Evolutionary conservation across 805 yeast species (phyloP), one percentile per base, ranked within the genome.

Genomic region (Ogataea sp.): DNA sequence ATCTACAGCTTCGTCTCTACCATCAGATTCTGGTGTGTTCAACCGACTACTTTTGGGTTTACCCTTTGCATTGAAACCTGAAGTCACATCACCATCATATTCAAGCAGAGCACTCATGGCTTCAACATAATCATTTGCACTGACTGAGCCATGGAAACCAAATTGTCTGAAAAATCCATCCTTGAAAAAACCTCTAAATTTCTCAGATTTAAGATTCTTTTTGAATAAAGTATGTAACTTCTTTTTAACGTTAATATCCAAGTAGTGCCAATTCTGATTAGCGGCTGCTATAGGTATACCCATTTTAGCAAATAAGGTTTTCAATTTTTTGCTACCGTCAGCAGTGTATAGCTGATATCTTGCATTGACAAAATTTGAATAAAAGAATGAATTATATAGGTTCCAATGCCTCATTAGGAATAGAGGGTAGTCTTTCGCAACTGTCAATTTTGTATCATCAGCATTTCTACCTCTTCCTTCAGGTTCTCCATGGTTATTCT

Each of bases 101-200:
- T 93, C 97, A 20, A 93, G 62, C 39, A 90, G 58, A 2, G 97
- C 96, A 3, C 88, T 75, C 8, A 93, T 63, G 0, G 96, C 75
- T 53, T 93, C 97, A 3, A 85, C 96, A 53, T 83, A 87, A 57
- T 93, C 99, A 59, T 87, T 84, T 0, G 97, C 97, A 29, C 94
- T 78, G 14, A 90, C 67, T 13, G 83, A 76, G 2, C 97, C 96
- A 43, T 83, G 78, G 53, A 73, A 90, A 0, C 98, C 99, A 61
- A 75, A 88, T 6, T 84, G 78, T 43, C 96, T 71, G 7, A 87
- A 71, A 43, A 93, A 88, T 0, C 98, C 97, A 32, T 84, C 89
- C 44, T 89, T 69, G 0, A 84, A 75, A 23, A 93, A 69, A 30
- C 86, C 93, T 41, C 83, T 93, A 24, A 93, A 65, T 5, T 93